phyloP scores from a whole-genome alignment of 345 rosid genomes.

The Pistacia atlantica region DNA sequence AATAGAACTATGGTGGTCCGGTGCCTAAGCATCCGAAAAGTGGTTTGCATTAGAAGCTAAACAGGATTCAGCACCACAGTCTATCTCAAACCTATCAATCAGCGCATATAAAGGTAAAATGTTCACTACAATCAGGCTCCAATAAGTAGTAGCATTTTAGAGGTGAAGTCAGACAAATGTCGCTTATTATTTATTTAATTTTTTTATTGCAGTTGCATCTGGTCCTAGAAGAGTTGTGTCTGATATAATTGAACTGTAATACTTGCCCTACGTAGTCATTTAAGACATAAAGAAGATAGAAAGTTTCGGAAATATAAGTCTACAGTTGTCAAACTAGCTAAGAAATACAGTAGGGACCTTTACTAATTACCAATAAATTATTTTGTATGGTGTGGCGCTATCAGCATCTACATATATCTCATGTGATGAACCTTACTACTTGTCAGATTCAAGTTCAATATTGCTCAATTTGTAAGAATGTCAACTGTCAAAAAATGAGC shows the following conservation, averaged over 20 bases:
- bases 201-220: neutral
- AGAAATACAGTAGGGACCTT: no score
- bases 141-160: constrained; percentile 7
- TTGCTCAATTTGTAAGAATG: neutral
- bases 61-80: constrained; percentile 6
- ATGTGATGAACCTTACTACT: neutral
- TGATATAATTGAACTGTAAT: neutral
- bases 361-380: neutral
- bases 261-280: neutral
- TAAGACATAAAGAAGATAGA: neutral
- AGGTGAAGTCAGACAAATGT: neutral
- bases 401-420: neutral
- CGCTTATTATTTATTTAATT: neutral
- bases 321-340: neutral
- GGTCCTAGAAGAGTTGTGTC: neutral
- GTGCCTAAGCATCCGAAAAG: neutral
- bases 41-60: neutral
- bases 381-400: neutral
- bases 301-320: neutral
- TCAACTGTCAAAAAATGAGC: no score
- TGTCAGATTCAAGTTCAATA: neutral
- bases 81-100: neutral
- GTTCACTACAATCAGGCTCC: neutral
- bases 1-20: constrained; percentile 11
- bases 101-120: neutral